Percentiles rank a stretch among this genome's conserved stretches.
Evolutionary conservation across 2,329 filamentous ascomycete genomes (phyloP).

Genomic region (Scytalidium lignicola): DNA sequence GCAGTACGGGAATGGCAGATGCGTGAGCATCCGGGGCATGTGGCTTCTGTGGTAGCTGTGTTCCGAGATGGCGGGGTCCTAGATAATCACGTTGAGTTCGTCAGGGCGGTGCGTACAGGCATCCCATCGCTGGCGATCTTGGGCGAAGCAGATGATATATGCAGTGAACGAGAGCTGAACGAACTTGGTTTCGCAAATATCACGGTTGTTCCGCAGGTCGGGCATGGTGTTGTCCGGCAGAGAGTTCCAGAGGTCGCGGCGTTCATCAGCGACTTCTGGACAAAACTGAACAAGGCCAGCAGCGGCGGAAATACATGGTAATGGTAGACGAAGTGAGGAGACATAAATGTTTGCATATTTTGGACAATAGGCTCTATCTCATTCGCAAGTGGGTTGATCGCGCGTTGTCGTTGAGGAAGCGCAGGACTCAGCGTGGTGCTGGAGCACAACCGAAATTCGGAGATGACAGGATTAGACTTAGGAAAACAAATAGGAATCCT

Average conservation of each 20-base stretch:
- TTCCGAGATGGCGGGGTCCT: slow-evolving; percentile 40
- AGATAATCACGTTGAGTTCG: slow-evolving; percentile 32
- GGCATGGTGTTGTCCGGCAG: slow-evolving; percentile 35
- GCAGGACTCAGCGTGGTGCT: too few species aligned
- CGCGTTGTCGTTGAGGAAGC: too few species aligned
- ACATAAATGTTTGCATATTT: too few species aligned
- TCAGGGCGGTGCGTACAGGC: slow-evolving; percentile 18
- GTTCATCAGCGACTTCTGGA: slow-evolving; percentile 7
- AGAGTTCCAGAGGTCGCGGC: slow-evolving; percentile 7
- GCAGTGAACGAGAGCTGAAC: slow-evolving; percentile 23
- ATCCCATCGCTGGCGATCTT: slow-evolving; percentile 28
- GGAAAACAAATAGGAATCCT: too few species aligned
- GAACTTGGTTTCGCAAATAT: slow-evolving; percentile 31
- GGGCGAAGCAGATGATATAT: slow-evolving; percentile 31
- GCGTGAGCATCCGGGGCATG: slow-evolving; percentile 39
- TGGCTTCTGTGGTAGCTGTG: slow-evolving; percentile 39
- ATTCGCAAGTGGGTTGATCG: too few species aligned
- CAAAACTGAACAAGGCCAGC: too few species aligned
- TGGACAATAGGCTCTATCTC: too few species aligned
- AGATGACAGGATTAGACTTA: too few species aligned
- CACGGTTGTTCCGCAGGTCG: slow-evolving; percentile 30
- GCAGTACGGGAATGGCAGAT: slow-evolving; percentile 45
- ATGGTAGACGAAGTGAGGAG: too few species aligned
- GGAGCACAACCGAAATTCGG: too few species aligned
- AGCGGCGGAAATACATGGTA: too few species aligned